Evolutionary conservation across 2,329 filamentous ascomycete genomes (phyloP).

Genomic region (Camillea tinctor): DNA sequence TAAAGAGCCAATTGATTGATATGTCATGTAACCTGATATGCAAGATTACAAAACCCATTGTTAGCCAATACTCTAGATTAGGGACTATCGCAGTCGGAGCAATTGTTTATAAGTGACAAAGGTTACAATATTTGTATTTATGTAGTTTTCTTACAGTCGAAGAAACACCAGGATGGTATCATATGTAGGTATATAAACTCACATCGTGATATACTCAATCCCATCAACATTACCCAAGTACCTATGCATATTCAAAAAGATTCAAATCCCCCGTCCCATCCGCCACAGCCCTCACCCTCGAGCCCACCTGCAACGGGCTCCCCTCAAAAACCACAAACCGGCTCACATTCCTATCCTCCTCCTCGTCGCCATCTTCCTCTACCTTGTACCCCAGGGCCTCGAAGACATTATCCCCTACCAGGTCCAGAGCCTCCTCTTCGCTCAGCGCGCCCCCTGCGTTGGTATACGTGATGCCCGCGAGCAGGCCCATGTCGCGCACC

Average conservation of each 20-base stretch:
- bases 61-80: no score
- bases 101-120: no score
- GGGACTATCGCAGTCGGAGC: no score
- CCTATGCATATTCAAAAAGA: constrained; percentile 27
- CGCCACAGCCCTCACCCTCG: constrained; percentile 53
- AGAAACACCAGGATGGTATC: no score
- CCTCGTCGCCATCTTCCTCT: constrained; percentile 12
- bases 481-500: constrained; percentile 56
- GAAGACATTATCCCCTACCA: constrained; percentile 58
- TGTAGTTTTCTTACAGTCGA: no score
- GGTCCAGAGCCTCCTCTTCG: constrained; percentile 53
- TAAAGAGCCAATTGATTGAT: no score
- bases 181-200: no score
- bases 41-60: no score
- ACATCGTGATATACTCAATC: no score
- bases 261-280: constrained; percentile 39
- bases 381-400: constrained; percentile 52
- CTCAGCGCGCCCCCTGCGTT: constrained; percentile 56
- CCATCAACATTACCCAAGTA: background rate
- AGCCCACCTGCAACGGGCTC: constrained; percentile 59
- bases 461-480: constrained; percentile 58
- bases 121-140: no score
- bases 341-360: constrained; percentile 21
- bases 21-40: no score
- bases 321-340: constrained; percentile 66